These are phyloP conservation scores for Paramecium caudatum DNA, from an alignment of 73 alveolate species.

Conservation along the genomic window DNA sequence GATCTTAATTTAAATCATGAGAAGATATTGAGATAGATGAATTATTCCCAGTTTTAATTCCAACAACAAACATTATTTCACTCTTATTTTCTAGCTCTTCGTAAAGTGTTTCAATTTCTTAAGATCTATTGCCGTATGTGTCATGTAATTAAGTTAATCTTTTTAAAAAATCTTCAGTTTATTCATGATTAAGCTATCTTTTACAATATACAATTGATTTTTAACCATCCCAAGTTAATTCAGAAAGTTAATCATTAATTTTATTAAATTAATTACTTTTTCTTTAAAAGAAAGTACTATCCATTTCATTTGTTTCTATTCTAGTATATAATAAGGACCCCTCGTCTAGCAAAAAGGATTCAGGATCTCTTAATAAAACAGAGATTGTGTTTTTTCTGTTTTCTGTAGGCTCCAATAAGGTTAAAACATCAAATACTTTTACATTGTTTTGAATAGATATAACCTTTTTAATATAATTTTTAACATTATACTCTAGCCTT, in stretches of 20 bases:
- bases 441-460: background rate
- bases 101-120: background rate
- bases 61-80: background rate
- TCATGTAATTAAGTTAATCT: constrained; percentile 13
- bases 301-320: background rate
- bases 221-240: constrained; percentile 37
- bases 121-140: constrained; percentile 17
- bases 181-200: background rate
- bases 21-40: background rate
- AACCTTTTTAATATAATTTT: background rate
- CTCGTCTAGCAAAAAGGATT: constrained; percentile 21
- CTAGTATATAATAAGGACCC: constrained; percentile 53
- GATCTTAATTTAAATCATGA: background rate
- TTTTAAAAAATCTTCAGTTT: constrained; percentile 16
- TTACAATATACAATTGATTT: background rate
- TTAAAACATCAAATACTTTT: constrained; percentile 40
- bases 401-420: constrained; percentile 10
- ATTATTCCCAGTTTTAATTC: background rate
- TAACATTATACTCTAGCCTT: constrained; percentile 1
- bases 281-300: background rate
- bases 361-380: constrained; percentile 62
- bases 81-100: background rate
- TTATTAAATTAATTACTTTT: background rate
- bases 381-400: constrained; percentile 35
- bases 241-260: background rate